Conservation (phyloP, 306 rosid species). For the Inga laurina region DNA sequence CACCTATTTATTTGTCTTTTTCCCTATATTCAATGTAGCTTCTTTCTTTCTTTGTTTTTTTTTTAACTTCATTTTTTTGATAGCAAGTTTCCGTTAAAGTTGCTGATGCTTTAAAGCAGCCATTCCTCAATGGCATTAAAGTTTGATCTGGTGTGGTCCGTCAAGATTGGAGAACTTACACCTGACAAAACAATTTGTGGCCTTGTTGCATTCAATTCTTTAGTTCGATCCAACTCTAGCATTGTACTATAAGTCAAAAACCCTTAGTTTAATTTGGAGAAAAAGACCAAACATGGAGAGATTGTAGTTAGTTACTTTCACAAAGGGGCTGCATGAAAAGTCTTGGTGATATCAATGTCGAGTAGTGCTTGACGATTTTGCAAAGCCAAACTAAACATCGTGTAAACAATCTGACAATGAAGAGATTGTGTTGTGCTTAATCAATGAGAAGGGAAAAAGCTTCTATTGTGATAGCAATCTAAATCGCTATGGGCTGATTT, state of each 20-base stretch:
- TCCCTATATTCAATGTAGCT: neutral
- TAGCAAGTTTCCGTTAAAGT: slow-evolving; percentile 70
- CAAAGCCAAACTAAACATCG: neutral
- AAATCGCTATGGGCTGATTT: too few relatives aligned
- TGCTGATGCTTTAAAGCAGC: slow-evolving; percentile 82
- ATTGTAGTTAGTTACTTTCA: slow-evolving; percentile 45
- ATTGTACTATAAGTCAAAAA: neutral
- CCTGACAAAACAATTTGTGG: slow-evolving; percentile 62
- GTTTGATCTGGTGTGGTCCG: slow-evolving; percentile 85
- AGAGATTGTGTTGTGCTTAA: slow-evolving; percentile 42
- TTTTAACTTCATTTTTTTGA: slow-evolving; percentile 9
- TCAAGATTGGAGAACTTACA: slow-evolving; percentile 97
- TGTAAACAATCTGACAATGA: neutral
- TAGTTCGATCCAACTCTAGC: neutral
- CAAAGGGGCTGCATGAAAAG: slow-evolving; percentile 40
- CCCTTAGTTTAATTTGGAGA: neutral
- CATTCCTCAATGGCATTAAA: slow-evolving; percentile 57
- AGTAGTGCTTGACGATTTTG: slow-evolving; percentile 44
- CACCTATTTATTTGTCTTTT: too few relatives aligned
- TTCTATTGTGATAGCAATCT: too few relatives aligned
- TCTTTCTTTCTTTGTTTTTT: neutral
- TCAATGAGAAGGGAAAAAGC: slow-evolving; percentile 37
- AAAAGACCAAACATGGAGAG: slow-evolving; percentile 43
- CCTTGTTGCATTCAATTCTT: neutral
- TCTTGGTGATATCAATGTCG: slow-evolving; percentile 45